Base-by-base conservation (phyloP, 2,329 filamentous ascomycete species). In the Trichoderma sp. region DNA sequence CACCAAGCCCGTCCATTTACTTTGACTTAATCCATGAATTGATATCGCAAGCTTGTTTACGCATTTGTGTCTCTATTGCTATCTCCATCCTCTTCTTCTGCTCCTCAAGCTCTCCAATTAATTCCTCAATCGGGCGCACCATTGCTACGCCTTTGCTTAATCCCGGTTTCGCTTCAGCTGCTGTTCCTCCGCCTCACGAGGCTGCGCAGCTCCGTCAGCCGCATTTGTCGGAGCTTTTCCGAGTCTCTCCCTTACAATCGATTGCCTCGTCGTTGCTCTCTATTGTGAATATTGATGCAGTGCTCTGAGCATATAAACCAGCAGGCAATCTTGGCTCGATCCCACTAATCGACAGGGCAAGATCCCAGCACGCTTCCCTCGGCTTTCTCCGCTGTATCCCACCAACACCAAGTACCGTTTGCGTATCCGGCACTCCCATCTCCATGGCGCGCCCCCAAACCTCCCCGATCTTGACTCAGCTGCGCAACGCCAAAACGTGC, bases 401-500 rank as follows among this genome's bases (percentile, higher is more conserved):
- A 71, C 18, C 35, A 35, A 33, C 41, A 31, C 69, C 33, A 35
- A 14, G 29, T 33, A 31, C 59, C 31, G 66, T 18, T 59, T 69
- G 29, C 50, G 50, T 63, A 50, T 69, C 66, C 67, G 53, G 35
- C 60, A 56, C 38, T 72, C 41, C 38, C 29, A 75, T 75, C 78
- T 77, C 79, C 79, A 92, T 92, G 91, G 88, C 89, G 80, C 86
- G 87, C 79, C 83, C 87, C 75, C 86, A 87, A 78, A 86, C 83
- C 75, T 86, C 88, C 68, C 86, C 89, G 71, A 88, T 91, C 78
- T 85, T 92, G 68, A 84, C 87, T 74, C 88, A 91, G 81, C 86
- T 93, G 74, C 87, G 87, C 77, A 88, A 85, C 79, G 88, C 91
- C 11, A 87, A 85, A 77, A 87, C 85, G 45, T 82, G 85, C 64